A percentile compares a stretch with the other conserved stretches of the same genome.
phyloP scores from a whole-genome alignment of 2,329 filamentous ascomycete genomes.

The Alternaria brassicicola region DNA sequence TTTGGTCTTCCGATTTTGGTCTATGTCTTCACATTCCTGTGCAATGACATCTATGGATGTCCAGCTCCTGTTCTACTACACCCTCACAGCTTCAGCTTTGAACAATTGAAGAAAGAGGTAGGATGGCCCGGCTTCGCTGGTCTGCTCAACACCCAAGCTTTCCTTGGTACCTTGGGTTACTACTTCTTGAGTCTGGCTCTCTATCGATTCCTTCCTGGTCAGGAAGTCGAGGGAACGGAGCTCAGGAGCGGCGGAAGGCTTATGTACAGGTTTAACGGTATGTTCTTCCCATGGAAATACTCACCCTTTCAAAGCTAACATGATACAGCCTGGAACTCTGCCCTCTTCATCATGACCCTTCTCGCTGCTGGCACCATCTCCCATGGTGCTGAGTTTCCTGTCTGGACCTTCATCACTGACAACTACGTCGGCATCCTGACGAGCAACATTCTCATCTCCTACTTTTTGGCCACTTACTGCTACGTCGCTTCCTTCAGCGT shows the following conservation, averaged over 20 bases:
- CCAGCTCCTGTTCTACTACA: slow-evolving; percentile 80
- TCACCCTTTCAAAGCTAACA: slow-evolving; percentile 19
- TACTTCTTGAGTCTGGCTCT: slow-evolving; percentile 77
- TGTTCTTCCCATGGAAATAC: slow-evolving; percentile 18
- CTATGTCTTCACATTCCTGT: slow-evolving; percentile 81
- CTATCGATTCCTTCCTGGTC: slow-evolving; percentile 77
- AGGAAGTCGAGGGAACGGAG: slow-evolving; percentile 71
- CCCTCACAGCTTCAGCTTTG: slow-evolving; percentile 72
- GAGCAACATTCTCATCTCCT: slow-evolving; percentile 78
- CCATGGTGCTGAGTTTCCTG: slow-evolving; percentile 79
- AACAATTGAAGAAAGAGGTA: slow-evolving; percentile 76
- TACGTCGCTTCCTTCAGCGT: slow-evolving; percentile 85
- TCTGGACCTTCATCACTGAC: slow-evolving; percentile 93
- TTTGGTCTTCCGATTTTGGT: slow-evolving; percentile 80
- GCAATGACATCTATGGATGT: slow-evolving; percentile 92
- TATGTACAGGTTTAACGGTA: slow-evolving; percentile 76
- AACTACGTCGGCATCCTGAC: slow-evolving; percentile 89
- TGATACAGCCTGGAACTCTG: slow-evolving; percentile 72
- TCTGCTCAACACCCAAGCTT: slow-evolving; percentile 72
- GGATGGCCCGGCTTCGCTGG: slow-evolving; percentile 81
- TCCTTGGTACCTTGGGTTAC: slow-evolving; percentile 75
- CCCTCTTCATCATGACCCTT: slow-evolving; percentile 72
- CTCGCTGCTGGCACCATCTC: slow-evolving; percentile 75
- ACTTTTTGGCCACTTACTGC: slow-evolving; percentile 74
- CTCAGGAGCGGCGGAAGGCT: slow-evolving; percentile 74